phyloP scores from a whole-genome alignment of 768 basidiomycete species.

The Lanmaoa pseudosensibilis region DNA sequence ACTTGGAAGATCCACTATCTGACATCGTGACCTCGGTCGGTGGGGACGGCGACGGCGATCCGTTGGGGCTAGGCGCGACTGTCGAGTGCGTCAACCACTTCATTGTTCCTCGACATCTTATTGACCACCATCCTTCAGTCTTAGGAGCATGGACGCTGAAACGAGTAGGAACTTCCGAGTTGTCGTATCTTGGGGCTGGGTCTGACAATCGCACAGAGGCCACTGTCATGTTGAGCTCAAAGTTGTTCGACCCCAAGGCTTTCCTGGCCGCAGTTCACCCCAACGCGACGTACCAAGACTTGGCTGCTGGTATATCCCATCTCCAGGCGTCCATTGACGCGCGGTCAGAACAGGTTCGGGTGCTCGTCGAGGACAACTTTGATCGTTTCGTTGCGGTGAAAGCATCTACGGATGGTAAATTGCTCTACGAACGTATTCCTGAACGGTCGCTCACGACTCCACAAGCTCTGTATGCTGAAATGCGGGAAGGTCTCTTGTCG shows the following conservation, averaged over 20 bases:
- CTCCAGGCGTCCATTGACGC: constrained; percentile 81
- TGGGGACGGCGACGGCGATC: constrained; percentile 68
- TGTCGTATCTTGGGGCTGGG: constrained; percentile 1
- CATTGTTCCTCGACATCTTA: neutral
- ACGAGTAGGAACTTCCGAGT: constrained; percentile 50
- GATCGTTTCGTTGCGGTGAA: constrained; percentile 98
- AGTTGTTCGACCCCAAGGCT: constrained; percentile 93
- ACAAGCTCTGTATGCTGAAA: constrained; percentile 84
- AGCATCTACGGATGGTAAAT: constrained; percentile 89
- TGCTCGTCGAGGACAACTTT: constrained; percentile 97
- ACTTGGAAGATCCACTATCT: constrained; percentile 73
- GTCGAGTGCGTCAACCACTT: constrained; percentile 49
- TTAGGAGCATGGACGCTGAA: constrained; percentile 72
- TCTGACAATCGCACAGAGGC: constrained; percentile 52
- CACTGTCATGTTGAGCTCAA: constrained; percentile 82
- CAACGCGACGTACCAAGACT: constrained; percentile 91
- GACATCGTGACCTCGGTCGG: constrained; percentile 60
- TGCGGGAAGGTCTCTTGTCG: constrained; percentile 85
- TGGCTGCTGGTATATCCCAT: constrained; percentile 72
- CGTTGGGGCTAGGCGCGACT: constrained; percentile 69
- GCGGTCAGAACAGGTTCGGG: constrained; percentile 90
- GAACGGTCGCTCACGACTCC: neutral
- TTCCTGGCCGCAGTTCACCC: constrained; percentile 92
- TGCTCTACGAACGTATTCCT: constrained; percentile 16
- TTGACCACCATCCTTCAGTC: constrained; percentile 36